Base-by-base conservation (phyloP, 805 yeast genomes). In the Blastobotrys mokoenaii region DNA sequence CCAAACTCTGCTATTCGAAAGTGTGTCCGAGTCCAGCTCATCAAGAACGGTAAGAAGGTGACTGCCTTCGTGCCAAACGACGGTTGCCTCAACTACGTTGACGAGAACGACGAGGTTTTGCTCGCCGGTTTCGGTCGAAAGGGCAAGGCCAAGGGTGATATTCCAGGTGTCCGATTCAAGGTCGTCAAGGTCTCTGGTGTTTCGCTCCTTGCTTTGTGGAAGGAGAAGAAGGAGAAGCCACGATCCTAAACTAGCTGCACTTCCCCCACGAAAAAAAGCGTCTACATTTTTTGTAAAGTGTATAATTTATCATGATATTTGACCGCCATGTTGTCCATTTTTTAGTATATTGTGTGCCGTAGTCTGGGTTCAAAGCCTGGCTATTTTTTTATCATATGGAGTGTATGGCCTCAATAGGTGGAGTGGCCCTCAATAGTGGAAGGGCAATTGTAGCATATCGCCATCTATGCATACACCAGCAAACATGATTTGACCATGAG, bases 121-220 rank as follows among this genome's bases (percentile, higher is more conserved):
- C 81, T 93, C 66, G 97, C 99, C 68, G 99, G 99, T 82, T 93
- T 93, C 88, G 99, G 99, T 87, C 88, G 97, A 80, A 93, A 96
- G 83, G 98, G 98, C 81, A 93, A 93, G 83, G 98, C 98, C 74
- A 93, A 93, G 95, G 98, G 99, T 82, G 99, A 93, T 89, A 90
- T 93, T 71, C 98, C 98, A 75, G 99, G 99, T 87, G 99, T 93
- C 72, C 93, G 99, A 85, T 93, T 93, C 88, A 93, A 93, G 86
- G 99, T 93, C 18, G 99, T 93, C 73, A 93, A 93, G 82, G 99
- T 93, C 66, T 86, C 98, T 65, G 98, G 98, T 85, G 98, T 94
- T 68, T 93, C 98, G 65, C 82, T 93, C 75, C 82, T 89, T 72
- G 98, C 99, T 73, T 83, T 93, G 76, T 93, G 96, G 97, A 93